Evolutionary conservation across 176 grass and related monocot genomes (phyloP).

Genomic region (Eragrostis curvula): DNA sequence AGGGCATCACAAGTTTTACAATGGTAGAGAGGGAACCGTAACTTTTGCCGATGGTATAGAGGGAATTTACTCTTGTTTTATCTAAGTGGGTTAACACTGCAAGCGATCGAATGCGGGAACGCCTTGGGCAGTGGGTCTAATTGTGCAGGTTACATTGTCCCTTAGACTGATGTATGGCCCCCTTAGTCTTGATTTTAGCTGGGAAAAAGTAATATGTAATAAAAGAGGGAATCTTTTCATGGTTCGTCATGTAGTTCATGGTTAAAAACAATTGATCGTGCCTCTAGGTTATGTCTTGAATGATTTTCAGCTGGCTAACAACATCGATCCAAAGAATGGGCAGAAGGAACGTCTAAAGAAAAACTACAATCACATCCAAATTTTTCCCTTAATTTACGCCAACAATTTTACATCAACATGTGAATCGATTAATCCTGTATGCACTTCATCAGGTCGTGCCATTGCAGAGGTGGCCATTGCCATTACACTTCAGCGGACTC

Average conservation of each 20-base stretch:
- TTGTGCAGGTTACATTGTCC: background rate
- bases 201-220: no score
- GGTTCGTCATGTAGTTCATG: no score
- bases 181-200: background rate
- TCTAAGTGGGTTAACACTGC: background rate
- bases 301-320: no score
- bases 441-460: slow-evolving; percentile 8
- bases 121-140: background rate
- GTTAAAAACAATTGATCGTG: no score
- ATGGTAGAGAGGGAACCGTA: no score
- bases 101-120: background rate
- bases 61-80: no score
- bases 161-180: background rate
- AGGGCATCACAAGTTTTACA: no score
- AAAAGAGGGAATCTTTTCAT: no score
- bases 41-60: no score
- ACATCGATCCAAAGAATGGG: slow-evolving; percentile 1
- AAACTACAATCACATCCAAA: slow-evolving; percentile 19
- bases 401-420: background rate
- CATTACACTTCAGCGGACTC: slow-evolving; percentile 24
- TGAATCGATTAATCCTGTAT: background rate
- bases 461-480: slow-evolving; percentile 42
- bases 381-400: background rate
- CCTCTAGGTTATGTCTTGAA: no score
- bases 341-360: background rate